A percentile compares a stretch with the other conserved stretches of the same genome.
Conservation (phyloP, 2,329 filamentous ascomycete genomes). For the Aspergillus luchuensis region DNA sequence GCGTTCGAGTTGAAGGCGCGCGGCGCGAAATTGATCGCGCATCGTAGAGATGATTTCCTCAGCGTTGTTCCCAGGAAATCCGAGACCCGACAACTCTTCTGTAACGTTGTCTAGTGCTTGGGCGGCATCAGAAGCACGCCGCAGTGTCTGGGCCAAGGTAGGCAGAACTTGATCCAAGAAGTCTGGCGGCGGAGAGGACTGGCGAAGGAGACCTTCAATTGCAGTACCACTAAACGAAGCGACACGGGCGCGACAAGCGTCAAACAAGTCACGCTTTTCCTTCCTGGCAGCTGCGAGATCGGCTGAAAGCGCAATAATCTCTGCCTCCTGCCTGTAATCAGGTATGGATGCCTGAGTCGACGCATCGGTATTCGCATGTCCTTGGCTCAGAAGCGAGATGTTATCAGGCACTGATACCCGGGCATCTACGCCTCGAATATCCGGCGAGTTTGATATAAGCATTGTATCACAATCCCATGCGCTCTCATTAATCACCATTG, state of each 20-base stretch:
- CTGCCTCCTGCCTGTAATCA: constrained; percentile 23
- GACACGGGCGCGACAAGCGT: constrained; percentile 39
- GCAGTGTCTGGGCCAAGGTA: constrained; percentile 38
- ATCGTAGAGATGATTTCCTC: constrained; percentile 41
- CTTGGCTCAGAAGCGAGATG: constrained; percentile 19
- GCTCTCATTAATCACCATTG: constrained; percentile 34
- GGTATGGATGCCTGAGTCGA: constrained; percentile 22
- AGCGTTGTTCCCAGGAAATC: constrained; percentile 38
- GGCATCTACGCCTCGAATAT: constrained; percentile 25
- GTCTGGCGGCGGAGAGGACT: constrained; percentile 40
- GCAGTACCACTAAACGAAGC: constrained; percentile 26
- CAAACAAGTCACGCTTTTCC: constrained; percentile 45
- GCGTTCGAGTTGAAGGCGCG: constrained; percentile 48
- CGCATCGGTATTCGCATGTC: constrained; percentile 17
- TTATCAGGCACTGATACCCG: constrained; percentile 20
- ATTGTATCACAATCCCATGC: constrained; percentile 29
- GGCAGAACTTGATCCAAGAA: constrained; percentile 42
- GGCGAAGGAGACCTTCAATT: constrained; percentile 24
- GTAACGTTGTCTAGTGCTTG: constrained; percentile 39
- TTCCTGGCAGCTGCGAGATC: constrained; percentile 44
- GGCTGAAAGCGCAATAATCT: constrained; percentile 33
- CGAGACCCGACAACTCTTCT: constrained; percentile 40
- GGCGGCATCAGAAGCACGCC: constrained; percentile 42
- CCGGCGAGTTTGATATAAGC: constrained; percentile 36
- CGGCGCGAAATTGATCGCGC: constrained; percentile 42